Conservation (phyloP, 148 eudicot genomes). For the Rhododendron mucronatum region DNA sequence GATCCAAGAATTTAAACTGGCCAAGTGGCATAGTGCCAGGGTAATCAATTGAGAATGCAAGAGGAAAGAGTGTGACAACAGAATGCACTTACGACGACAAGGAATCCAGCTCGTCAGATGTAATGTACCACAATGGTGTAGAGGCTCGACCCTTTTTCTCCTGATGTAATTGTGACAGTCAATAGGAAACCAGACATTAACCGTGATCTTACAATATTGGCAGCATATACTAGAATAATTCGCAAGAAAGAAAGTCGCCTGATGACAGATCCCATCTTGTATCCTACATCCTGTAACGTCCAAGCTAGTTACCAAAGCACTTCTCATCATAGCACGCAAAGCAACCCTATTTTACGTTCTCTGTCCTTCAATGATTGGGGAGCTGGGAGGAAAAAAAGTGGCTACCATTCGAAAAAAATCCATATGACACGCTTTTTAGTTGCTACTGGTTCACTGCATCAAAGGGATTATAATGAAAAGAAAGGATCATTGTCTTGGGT, state of each 20-base stretch:
- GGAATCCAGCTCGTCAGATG: conserved; percentile 68
- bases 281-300: background rate
- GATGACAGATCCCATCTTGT: background rate
- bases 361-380: background rate
- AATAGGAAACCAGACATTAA: background rate
- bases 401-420: background rate
- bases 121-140: conserved; percentile 76
- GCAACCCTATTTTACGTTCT: background rate
- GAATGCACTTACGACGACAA: conserved; percentile 62
- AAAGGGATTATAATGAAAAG: background rate
- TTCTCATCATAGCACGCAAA: background rate
- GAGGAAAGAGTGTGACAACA: conserved; percentile 5
- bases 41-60: background rate
- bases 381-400: background rate
- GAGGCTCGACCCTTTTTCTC: conserved; percentile 78
- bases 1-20: conserved; percentile 3
- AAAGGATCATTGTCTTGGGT: background rate
- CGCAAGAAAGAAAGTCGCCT: background rate
- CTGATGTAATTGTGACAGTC: conserved; percentile 26
- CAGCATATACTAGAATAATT: conserved; percentile 4
- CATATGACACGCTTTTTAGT: background rate
- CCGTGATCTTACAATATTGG: background rate
- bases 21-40: background rate
- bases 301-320: background rate
- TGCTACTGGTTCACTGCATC: background rate